Percentiles rank a stretch among this genome's conserved stretches.
These are phyloP conservation scores for Neofusicoccum ribis DNA, from an alignment of 2,329 filamentous ascomycete genomes.

Conservation along the genomic window DNA sequence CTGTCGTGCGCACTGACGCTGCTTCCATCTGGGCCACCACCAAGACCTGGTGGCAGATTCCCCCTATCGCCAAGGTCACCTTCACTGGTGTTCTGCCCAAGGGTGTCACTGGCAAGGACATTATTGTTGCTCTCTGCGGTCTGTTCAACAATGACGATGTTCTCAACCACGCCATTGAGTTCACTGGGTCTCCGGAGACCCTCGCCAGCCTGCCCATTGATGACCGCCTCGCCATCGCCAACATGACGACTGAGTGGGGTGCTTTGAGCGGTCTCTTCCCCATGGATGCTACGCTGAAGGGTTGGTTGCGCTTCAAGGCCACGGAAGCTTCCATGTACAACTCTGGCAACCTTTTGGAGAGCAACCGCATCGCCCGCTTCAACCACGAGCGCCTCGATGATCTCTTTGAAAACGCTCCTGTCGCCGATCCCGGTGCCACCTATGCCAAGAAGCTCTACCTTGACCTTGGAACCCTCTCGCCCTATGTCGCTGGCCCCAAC, in stretches of 20 bases:
- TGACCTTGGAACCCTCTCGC: slow-evolving; percentile 78
- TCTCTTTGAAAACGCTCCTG: slow-evolving; percentile 65
- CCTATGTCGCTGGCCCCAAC: slow-evolving; percentile 85
- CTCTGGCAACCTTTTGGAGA: slow-evolving; percentile 47
- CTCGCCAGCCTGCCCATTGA: slow-evolving; percentile 72
- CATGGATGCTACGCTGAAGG: slow-evolving; percentile 69
- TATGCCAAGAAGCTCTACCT: slow-evolving; percentile 85
- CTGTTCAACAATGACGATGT: slow-evolving; percentile 87
- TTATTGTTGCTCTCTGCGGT: slow-evolving; percentile 85
- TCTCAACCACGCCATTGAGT: slow-evolving; percentile 88
- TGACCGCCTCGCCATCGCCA: slow-evolving; percentile 70
- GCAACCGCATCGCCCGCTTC: slow-evolving; percentile 60
- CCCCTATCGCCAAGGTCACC: slow-evolving; percentile 77
- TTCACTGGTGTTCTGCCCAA: slow-evolving; percentile 72
- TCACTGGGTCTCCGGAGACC: slow-evolving; percentile 77
- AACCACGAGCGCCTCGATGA: slow-evolving; percentile 72
- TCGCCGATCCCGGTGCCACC: slow-evolving; percentile 71
- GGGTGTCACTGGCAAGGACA: slow-evolving; percentile 89
- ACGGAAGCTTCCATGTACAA: slow-evolving; percentile 66
- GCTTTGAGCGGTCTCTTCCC: slow-evolving; percentile 76
- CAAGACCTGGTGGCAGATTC: slow-evolving; percentile 85
- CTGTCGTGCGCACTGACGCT: slow-evolving; percentile 84
- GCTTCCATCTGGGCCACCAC: slow-evolving; percentile 83
- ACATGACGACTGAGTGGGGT: slow-evolving; percentile 84
- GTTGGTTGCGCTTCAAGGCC: slow-evolving; percentile 77